These are phyloP conservation scores for Syncephalis fuscata DNA, from an alignment of 371 early-diverging fungal species.

Conservation along the genomic window DNA sequence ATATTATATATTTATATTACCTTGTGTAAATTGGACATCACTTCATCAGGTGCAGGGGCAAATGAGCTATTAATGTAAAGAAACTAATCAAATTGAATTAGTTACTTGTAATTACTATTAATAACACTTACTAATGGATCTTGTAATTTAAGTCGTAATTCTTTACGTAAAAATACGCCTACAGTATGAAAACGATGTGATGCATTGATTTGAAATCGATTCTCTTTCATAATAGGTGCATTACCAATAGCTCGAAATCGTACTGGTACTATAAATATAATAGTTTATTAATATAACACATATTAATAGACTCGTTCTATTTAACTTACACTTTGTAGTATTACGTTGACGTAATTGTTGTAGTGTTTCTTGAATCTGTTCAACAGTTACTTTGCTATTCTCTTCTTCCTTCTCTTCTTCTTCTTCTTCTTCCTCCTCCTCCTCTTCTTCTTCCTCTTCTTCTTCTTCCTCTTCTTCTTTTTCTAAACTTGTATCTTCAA, in stretches of 20 bases:
- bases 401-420: no score
- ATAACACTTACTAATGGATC: conserved; percentile 53
- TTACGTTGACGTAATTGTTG: no score
- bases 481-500: no score
- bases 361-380: no score
- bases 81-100: conserved; percentile 26
- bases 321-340: no score
- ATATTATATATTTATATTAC: conserved; percentile 17
- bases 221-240: conserved; percentile 82
- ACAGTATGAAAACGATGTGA: conserved; percentile 70
- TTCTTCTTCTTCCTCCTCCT: no score
- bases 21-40: conserved; percentile 60
- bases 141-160: conserved; percentile 51
- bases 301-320: no score
- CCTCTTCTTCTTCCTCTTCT: no score
- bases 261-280: conserved; percentile 47
- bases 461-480: no score
- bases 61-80: conserved; percentile 86
- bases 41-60: conserved; percentile 88
- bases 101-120: background rate
- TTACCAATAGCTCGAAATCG: conserved; percentile 76
- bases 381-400: no score
- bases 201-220: conserved; percentile 64
- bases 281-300: no score
- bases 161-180: conserved; percentile 64